phyloP scores from a whole-genome alignment of 768 basidiomycete species.

The Lactarius quietus region DNA sequence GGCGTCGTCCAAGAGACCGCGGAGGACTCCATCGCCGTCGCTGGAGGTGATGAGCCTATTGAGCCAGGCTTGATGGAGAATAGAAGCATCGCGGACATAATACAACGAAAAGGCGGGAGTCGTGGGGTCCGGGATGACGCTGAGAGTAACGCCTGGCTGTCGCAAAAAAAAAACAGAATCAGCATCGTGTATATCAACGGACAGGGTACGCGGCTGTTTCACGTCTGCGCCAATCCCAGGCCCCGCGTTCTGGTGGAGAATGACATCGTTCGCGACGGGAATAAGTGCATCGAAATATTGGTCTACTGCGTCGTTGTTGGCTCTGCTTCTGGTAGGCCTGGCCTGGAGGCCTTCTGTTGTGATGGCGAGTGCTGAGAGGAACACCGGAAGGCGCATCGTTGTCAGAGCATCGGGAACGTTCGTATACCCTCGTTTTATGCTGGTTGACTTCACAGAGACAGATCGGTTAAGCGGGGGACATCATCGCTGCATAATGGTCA shows the following conservation, averaged over 20 bases:
- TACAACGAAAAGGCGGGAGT: slow-evolving; percentile 7
- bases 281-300: slow-evolving; percentile 4
- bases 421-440: too few species aligned
- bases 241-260: slow-evolving; percentile 4
- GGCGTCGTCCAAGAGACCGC: slow-evolving; percentile 5
- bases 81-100: slow-evolving; percentile 17
- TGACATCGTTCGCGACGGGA: neutral
- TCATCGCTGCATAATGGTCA: too few species aligned
- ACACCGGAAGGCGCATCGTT: too few species aligned
- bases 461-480: too few species aligned
- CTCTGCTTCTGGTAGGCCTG: neutral
- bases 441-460: too few species aligned
- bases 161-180: neutral
- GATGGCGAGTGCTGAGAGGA: neutral
- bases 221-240: slow-evolving; percentile 6
- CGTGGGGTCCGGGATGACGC: slow-evolving; percentile 5
- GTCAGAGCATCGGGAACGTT: too few species aligned
- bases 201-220: neutral
- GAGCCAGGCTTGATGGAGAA: slow-evolving; percentile 16
- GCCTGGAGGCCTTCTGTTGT: neutral
- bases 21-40: slow-evolving; percentile 6
- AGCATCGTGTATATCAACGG: too few species aligned
- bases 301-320: neutral
- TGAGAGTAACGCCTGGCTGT: slow-evolving; percentile 14
- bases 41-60: neutral